Evolutionary conservation across 2,329 filamentous ascomycete species (phyloP).

Genomic region (Colletotrichum kahawae): DNA sequence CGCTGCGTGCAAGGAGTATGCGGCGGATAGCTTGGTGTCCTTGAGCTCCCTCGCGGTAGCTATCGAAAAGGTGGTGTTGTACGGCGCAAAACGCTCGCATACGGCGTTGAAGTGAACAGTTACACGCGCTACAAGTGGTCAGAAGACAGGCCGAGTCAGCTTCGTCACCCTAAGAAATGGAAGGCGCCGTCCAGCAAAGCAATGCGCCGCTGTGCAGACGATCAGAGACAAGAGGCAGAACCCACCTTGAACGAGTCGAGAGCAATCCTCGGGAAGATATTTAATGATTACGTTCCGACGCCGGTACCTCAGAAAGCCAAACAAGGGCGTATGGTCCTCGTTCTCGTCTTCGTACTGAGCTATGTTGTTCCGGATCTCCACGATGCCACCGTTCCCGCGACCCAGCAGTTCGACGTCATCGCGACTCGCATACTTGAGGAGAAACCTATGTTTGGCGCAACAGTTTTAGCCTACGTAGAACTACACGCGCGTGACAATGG

Average conservation of each 20-base stretch:
- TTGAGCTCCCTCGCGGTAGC: conserved; percentile 77
- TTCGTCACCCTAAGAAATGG: conserved; percentile 10
- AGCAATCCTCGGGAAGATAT: conserved; percentile 90
- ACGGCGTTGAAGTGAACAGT: conserved; percentile 73
- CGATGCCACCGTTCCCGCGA: conserved; percentile 80
- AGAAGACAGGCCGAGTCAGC: conserved; percentile 13
- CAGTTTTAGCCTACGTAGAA: conserved; percentile 2
- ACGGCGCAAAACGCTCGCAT: conserved; percentile 78
- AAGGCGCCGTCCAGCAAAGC: background rate
- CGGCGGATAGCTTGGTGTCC: conserved; percentile 85
- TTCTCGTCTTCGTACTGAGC: conserved; percentile 65
- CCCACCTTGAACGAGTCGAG: conserved; percentile 89
- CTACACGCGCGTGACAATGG: conserved; percentile 1
- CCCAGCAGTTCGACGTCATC: conserved; percentile 84
- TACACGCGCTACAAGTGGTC: conserved; percentile 70
- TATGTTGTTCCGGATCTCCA: conserved; percentile 81
- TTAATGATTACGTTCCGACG: conserved; percentile 91
- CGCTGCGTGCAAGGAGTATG: conserved; percentile 87
- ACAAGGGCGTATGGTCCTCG: conserved; percentile 80
- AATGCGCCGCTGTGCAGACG: background rate
- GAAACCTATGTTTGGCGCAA: conserved; percentile 69
- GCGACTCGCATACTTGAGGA: conserved; percentile 87
- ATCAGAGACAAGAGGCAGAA: conserved; percentile 16
- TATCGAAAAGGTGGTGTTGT: conserved; percentile 85
- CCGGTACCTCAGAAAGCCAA: conserved; percentile 89